Evolutionary conservation across 148 eudicot genomes (phyloP), one percentile per base, ranked within the genome.

Genomic region (Polygonum aviculare): DNA sequence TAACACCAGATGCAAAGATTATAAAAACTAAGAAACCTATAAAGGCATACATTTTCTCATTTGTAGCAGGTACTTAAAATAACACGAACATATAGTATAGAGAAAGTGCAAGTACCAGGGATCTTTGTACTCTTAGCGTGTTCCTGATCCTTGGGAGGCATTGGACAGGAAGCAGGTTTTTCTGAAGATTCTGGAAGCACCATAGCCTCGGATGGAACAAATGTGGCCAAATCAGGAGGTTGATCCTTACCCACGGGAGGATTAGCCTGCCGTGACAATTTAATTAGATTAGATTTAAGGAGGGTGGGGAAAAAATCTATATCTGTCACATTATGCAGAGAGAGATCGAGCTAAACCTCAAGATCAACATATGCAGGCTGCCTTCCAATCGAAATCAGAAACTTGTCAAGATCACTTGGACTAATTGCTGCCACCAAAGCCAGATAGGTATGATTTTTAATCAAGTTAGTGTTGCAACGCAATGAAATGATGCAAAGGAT

Each of bases 221-320:
- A 83, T 63, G 80, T 41, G 55, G 97, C 98, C 83, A 94, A 82
- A 89, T 94, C 98, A 41, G 98, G 98, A 78, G 97, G 98, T 75
- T 91, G 95, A 83, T 94, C 98, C 83, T 94, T 94, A 55, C 98
- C 95, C 48, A 94, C 95, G 3, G 88, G 47, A 78, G 96, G 98
- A 84, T 78, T 92, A 55, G 93, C 98, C 98, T 90, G 78, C 31
- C 54, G 69, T 52, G 74, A 47, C 22, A 31, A 62, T 62, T 35
- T 26, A 22, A 26, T 11, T 31, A 62, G 4, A 26, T 26, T 2
- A 26, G 26, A 22, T 22, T 0, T 8, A 59, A 11, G 11, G 15
- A 62, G 18, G 69, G 69, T 62, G 31, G 5, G 36, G 16, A 12
- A 62, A 31, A 31, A 31, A 26, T 5, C 12, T 62, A 33, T 31